Conservation (phyloP, 192 early-diverging fungal species). For the Phlyctochytrium bullatum region DNA sequence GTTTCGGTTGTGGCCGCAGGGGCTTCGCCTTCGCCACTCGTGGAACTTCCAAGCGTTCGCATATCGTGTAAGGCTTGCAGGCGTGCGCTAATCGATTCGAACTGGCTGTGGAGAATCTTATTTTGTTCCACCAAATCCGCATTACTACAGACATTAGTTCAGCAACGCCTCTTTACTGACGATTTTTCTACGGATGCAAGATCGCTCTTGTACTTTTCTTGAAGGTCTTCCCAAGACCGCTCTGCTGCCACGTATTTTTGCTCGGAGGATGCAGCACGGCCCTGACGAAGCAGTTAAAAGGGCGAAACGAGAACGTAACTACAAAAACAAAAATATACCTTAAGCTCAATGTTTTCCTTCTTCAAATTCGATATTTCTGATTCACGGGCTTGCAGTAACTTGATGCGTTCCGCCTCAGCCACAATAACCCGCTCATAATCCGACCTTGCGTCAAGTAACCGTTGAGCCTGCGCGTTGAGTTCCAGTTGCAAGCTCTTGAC, state of each 20-base stretch:
- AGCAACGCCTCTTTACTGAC: neutral
- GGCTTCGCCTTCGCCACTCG: neutral
- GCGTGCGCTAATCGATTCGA: slow-evolving; percentile 44
- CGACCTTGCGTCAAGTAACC: slow-evolving; percentile 8
- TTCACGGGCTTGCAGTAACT: slow-evolving; percentile 5
- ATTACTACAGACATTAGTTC: slow-evolving; percentile 33
- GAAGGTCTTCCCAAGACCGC: slow-evolving; percentile 45
- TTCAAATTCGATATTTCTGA: neutral
- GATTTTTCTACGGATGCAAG: slow-evolving; percentile 41
- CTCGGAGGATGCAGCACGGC: slow-evolving; percentile 35
- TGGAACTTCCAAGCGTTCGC: neutral
- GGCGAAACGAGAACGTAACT: too few species aligned
- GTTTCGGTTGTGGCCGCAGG: neutral
- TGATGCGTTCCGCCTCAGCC: slow-evolving; percentile 22
- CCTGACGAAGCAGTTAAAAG: neutral
- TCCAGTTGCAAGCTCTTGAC: slow-evolving; percentile 3
- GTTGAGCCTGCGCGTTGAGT: neutral
- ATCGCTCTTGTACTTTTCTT: slow-evolving; percentile 40
- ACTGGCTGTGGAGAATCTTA: slow-evolving; percentile 67
- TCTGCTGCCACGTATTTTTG: slow-evolving; percentile 40
- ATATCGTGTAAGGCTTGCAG: slow-evolving; percentile 24
- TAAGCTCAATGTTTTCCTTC: neutral
- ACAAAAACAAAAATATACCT: too few species aligned
- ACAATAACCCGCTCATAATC: slow-evolving; percentile 31
- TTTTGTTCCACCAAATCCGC: slow-evolving; percentile 66